phyloP scores from a whole-genome alignment of 1,284 basidiomycete species.

The Cryptococcus sp. region DNA sequence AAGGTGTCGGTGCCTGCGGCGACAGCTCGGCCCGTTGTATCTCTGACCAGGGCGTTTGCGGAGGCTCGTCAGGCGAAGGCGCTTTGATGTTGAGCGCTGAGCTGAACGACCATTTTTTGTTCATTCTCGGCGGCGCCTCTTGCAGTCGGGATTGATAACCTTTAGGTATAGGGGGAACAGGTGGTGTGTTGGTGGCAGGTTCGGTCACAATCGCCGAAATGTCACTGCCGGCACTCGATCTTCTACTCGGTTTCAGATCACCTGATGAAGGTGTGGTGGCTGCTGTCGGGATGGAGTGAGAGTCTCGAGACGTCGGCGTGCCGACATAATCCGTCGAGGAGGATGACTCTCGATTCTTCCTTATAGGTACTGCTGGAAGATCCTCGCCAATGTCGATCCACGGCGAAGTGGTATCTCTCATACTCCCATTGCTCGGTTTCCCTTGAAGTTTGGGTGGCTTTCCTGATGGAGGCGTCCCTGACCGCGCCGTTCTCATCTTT shows the following conservation, averaged over 20 bases:
- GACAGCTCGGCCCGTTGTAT: constrained; percentile 24
- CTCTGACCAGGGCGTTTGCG: constrained; percentile 39
- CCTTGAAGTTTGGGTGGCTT: constrained; percentile 7
- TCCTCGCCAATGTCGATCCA: constrained; percentile 41
- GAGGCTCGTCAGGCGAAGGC: constrained; percentile 18
- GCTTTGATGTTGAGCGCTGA: constrained; percentile 77
- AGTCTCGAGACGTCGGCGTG: constrained; percentile 46
- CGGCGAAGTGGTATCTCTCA: constrained; percentile 29
- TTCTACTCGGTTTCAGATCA: constrained; percentile 50
- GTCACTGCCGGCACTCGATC: constrained; percentile 75
- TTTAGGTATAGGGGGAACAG: constrained; percentile 94
- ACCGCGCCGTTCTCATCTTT: constrained; percentile 60
- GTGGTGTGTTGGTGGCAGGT: constrained; percentile 70
- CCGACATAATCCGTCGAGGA: constrained; percentile 82
- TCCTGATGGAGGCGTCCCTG: constrained; percentile 66
- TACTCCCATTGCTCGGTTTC: constrained; percentile 22
- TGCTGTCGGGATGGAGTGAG: constrained; percentile 59
- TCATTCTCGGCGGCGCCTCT: constrained; percentile 47
- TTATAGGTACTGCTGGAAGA: constrained; percentile 17
- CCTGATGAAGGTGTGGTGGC: constrained; percentile 63
- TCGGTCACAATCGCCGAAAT: constrained; percentile 35
- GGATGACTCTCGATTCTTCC: constrained; percentile 77
- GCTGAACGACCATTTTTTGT: constrained; percentile 96
- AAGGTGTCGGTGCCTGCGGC: constrained; percentile 27
- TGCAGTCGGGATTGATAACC: constrained; percentile 68